Base-by-base conservation (phyloP, 768 basidiomycete species). In the Erythrobasidium yunnanense region DNA sequence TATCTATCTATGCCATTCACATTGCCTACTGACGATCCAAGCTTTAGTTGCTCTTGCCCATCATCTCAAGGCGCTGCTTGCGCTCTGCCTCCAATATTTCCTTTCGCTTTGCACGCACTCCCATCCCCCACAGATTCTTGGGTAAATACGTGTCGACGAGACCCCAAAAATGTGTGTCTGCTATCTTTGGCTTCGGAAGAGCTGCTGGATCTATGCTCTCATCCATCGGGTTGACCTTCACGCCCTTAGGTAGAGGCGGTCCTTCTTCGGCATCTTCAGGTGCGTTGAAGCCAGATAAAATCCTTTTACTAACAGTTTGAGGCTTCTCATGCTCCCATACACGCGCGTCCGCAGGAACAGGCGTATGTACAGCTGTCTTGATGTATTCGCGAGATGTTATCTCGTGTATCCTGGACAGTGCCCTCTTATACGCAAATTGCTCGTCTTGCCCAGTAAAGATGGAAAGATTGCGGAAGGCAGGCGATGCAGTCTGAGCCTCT, bases 381-480 rank as follows among this genome's bases (percentile, higher is more conserved):
- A 71, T 60, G 71, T 69, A 73, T 32, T 73, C 73, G 8, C 66
- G 46, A 2, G 68, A 69, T 18, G 81, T 81, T 81, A 83, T 83
- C 74, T 85, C 83, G 65, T 80, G 75, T 20, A 84, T 74, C 25
- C 83, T 77, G 15, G 83, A 84, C 20, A 84, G 78, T 1, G 83
- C 84, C 42, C 83, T 80, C 75, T 82, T 82, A 78, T 81, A 84
- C 1, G 82, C 82, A 71, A 84, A 84, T 34, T 81, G 79, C 73
- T 85, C 83, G 70, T 84, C 84, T 72, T 83, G 78, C 17, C 81
- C 83, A 74, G 76, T 74, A 55, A 83, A 83, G 46, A 84, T 82
- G 1, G 81, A 78, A 23, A 84, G 70, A n/a, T 76, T 80, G 68
- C 81, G 79, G 55, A 84, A 79, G 22, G 78, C 70, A 25, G 78